Evolutionary conservation across 345 rosid genomes (phyloP).

Genomic region (Corchorus capsularis): DNA sequence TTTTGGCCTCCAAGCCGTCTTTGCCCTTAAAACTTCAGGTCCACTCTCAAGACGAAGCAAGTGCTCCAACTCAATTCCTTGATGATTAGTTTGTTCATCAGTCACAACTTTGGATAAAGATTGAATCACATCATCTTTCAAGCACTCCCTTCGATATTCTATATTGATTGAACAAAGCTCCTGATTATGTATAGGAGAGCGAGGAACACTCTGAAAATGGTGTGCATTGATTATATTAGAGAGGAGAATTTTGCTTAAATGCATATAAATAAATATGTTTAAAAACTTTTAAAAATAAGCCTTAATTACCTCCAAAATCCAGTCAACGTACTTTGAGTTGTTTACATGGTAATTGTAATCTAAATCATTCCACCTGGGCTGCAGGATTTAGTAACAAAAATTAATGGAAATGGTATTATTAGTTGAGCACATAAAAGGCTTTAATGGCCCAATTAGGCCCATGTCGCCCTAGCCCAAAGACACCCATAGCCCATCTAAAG

Average conservation of each 20-base stretch:
- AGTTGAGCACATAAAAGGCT: too few relatives aligned
- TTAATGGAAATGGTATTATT: too few relatives aligned
- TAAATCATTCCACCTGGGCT: conserved; percentile 5
- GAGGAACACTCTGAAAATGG: not conserved
- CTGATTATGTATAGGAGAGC: not conserved
- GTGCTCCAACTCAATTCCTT: not conserved
- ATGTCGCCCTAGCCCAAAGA: too few relatives aligned
- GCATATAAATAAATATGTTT: too few relatives aligned
- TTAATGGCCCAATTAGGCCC: too few relatives aligned
- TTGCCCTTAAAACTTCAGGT: not conserved
- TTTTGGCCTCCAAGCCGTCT: not conserved
- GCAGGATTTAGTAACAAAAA: not conserved
- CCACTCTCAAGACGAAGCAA: not conserved
- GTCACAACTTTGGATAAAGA: not conserved
- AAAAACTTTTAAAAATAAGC: too few relatives aligned
- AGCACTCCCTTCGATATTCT: conserved; percentile 8
- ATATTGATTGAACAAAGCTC: not conserved
- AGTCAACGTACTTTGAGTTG: conserved; percentile 9
- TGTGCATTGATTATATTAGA: too few relatives aligned
- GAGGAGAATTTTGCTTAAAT: too few relatives aligned
- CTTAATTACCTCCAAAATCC: conserved; percentile 17
- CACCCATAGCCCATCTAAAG: too few relatives aligned
- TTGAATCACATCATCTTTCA: conserved; percentile 8
- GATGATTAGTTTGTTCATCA: not conserved
- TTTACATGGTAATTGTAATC: conserved; percentile 14